These are phyloP conservation scores for Torrubiellomyces zombiae DNA, from an alignment of 2,329 filamentous ascomycete genomes.

Conservation along the genomic window DNA sequence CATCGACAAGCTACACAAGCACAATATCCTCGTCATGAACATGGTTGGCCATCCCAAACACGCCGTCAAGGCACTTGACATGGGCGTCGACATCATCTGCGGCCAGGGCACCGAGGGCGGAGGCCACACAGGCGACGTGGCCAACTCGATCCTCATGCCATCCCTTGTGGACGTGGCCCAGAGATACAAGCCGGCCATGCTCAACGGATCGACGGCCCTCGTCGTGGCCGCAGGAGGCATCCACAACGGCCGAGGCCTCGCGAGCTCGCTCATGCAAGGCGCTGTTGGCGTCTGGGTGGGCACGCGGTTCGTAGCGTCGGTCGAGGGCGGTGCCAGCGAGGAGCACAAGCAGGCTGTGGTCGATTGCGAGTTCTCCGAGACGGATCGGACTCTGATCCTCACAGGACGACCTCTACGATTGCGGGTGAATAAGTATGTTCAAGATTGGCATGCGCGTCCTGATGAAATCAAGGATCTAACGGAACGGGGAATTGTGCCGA, in stretches of 20 bases:
- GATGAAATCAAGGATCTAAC: slow-evolving; percentile 61
- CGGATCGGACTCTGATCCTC: slow-evolving; percentile 66
- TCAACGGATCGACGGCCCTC: slow-evolving; percentile 55
- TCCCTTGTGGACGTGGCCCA: slow-evolving; percentile 71
- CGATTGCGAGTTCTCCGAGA: slow-evolving; percentile 61
- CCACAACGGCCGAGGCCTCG: slow-evolving; percentile 64
- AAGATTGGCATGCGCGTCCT: slow-evolving; percentile 62
- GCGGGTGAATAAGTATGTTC: slow-evolving; percentile 69
- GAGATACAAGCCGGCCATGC: slow-evolving; percentile 48
- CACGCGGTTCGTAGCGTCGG: slow-evolving; percentile 73
- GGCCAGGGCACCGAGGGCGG: slow-evolving; percentile 88
- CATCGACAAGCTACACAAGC: slow-evolving; percentile 60
- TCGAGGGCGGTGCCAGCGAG: slow-evolving; percentile 65
- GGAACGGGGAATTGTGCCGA: slow-evolving; percentile 59
- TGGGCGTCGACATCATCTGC: slow-evolving; percentile 81
- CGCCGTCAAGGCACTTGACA: slow-evolving; percentile 71
- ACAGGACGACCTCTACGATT: slow-evolving; percentile 68
- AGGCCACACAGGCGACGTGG: slow-evolving; percentile 79
- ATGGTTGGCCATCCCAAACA: slow-evolving; percentile 93
- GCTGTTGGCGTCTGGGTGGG: slow-evolving; percentile 87
- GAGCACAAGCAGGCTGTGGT: slow-evolving; percentile 77
- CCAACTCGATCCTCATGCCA: slow-evolving; percentile 74
- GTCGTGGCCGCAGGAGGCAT: slow-evolving; percentile 86
- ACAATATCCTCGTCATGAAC: slow-evolving; percentile 81
- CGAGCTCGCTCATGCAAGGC: slow-evolving; percentile 72